Evolutionary conservation across 192 early-diverging fungal species (phyloP).

Genomic region (Rhizoclosmatium globosum): DNA sequence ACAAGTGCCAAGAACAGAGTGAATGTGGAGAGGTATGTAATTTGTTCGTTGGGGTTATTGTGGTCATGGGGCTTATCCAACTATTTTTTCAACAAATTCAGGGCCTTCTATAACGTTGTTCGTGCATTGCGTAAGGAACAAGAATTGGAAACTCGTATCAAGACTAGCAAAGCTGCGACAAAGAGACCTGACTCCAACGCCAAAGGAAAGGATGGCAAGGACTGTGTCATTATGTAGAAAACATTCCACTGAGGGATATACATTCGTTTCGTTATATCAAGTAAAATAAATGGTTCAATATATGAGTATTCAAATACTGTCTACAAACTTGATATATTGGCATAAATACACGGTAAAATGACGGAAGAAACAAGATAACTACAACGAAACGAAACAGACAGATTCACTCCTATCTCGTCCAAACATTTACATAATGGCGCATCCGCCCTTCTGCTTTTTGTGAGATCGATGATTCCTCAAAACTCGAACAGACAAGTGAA

Average conservation of each 20-base stretch:
- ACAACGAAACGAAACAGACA: no score
- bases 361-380: no score
- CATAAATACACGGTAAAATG: no score
- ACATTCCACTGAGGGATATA: no score
- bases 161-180: not conserved
- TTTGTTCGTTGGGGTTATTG: not conserved
- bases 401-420: no score
- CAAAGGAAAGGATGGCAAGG: slow-evolving; percentile 6
- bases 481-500: not conserved
- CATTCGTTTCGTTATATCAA: no score
- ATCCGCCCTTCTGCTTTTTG: not conserved
- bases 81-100: slow-evolving; percentile 7
- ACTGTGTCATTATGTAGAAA: not conserved
- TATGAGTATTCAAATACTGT: no score
- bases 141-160: slow-evolving; percentile 21
- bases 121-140: slow-evolving; percentile 72
- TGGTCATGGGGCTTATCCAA: not conserved
- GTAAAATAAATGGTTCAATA: no score
- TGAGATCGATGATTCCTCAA: not conserved
- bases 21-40: slow-evolving; percentile 83
- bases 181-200: not conserved
- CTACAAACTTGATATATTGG: no score
- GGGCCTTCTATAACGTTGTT: slow-evolving; percentile 82
- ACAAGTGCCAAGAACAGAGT: slow-evolving; percentile 89
- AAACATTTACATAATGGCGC: not conserved